Evolutionary conservation across 345 rosid species (phyloP).

Genomic region (Acer yangbiense): DNA sequence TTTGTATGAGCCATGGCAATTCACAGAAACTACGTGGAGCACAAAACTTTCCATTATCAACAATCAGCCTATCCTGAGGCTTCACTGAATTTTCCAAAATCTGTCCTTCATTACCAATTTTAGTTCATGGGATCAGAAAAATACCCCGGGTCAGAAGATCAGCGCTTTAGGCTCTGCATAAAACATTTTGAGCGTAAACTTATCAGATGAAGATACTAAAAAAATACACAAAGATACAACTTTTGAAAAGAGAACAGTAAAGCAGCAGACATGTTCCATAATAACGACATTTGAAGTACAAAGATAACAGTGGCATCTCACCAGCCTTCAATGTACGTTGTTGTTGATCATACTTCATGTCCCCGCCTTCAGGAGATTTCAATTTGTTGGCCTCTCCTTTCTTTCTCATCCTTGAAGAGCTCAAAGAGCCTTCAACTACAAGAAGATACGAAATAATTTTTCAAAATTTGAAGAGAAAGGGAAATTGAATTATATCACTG

Average conservation of each 20-base stretch:
- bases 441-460: slow-evolving; percentile 6
- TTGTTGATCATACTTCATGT: slow-evolving; percentile 26
- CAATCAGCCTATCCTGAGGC: no score
- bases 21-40: no score
- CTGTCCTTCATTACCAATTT: no score
- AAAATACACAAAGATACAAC: background rate
- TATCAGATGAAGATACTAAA: background rate
- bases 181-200: background rate
- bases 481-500: background rate
- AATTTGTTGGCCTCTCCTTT: slow-evolving; percentile 40
- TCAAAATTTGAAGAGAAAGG: slow-evolving; percentile 5
- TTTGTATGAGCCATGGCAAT: no score
- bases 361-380: slow-evolving; percentile 24
- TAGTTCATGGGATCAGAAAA: no score
- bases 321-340: slow-evolving; percentile 37
- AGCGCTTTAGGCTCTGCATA: no score
- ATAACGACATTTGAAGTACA: background rate
- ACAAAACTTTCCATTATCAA: no score
- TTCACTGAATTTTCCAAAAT: no score
- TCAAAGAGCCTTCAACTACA: slow-evolving; percentile 75
- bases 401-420: slow-evolving; percentile 54
- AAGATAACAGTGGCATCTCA: slow-evolving; percentile 21
- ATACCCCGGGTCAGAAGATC: no score
- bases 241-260: background rate
- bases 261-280: background rate